phyloP scores from a whole-genome alignment of 2,329 filamentous ascomycete genomes.

The Fusarium domesticum region DNA sequence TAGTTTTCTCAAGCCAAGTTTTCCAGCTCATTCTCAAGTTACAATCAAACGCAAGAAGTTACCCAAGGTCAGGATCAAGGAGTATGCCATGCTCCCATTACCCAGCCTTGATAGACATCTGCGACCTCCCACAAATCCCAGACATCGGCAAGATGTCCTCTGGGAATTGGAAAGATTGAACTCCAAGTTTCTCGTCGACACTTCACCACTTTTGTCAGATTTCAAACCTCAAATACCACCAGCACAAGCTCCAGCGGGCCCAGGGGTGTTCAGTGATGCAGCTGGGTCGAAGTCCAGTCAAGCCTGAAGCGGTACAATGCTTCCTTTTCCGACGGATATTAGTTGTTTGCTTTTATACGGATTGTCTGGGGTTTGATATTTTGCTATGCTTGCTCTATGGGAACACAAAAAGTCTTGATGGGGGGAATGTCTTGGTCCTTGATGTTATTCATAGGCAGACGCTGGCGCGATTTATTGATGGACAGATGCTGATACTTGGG shows the following conservation, averaged over 20 bases:
- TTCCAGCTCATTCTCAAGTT: neutral
- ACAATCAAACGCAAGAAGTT: conserved; percentile 15
- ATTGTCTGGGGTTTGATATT: no score
- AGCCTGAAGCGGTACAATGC: no score
- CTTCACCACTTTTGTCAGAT: conserved; percentile 2
- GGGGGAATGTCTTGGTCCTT: no score
- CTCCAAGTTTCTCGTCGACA: conserved; percentile 28
- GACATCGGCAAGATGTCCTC: conserved; percentile 27
- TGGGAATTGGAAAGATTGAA: conserved; percentile 29
- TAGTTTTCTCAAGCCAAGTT: conserved; percentile 11
- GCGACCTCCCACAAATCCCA: conserved; percentile 8
- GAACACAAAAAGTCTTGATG: no score
- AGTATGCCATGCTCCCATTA: conserved; percentile 22
- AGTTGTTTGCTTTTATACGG: no score
- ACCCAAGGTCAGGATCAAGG: conserved; percentile 11
- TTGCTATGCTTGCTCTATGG: no score
- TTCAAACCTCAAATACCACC: conserved; percentile 2
- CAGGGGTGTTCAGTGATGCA: conserved; percentile 7
- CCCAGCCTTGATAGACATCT: conserved; percentile 25
- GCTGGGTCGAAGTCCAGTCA: neutral
- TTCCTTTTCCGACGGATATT: no score
- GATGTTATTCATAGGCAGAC: no score
- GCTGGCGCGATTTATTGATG: no score
- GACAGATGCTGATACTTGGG: no score
- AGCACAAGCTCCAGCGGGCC: neutral